Conservation (phyloP, 73 alveolate species). For the Tetrahymena malaccensis region DNA sequence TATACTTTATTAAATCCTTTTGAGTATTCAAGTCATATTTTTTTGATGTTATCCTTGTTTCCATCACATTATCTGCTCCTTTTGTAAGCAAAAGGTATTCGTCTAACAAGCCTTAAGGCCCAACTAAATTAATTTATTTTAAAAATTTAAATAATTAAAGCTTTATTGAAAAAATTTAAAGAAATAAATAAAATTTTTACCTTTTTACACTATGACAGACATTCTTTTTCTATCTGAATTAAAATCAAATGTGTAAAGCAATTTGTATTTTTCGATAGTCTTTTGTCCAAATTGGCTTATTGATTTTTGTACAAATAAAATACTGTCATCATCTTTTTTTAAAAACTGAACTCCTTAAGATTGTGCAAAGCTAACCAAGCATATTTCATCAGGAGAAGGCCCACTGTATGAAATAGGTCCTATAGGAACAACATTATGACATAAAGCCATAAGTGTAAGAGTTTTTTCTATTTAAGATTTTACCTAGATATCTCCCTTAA, state of each 20-base stretch:
- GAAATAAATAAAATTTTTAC: not conserved
- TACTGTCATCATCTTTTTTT: constrained; percentile 36
- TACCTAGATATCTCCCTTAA: not conserved
- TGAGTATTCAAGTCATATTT: constrained; percentile 3
- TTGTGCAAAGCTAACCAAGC: constrained; percentile 82
- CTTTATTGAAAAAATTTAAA: too few species aligned
- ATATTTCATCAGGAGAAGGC: constrained; percentile 90
- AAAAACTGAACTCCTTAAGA: constrained; percentile 43
- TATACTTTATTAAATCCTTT: constrained; percentile 49
- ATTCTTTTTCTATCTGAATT: constrained; percentile 58
- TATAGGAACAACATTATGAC: constrained; percentile 61
- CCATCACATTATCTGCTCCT: constrained; percentile 93
- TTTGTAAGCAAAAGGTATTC: constrained; percentile 63
- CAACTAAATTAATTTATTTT: not conserved
- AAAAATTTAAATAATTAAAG: too few species aligned
- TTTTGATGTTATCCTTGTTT: constrained; percentile 30
- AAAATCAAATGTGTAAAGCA: constrained; percentile 27
- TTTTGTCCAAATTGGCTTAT: constrained; percentile 36
- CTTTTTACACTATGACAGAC: constrained; percentile 71
- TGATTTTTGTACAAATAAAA: constrained; percentile 20
- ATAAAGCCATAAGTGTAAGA: constrained; percentile 53
- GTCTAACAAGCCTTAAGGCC: constrained; percentile 9
- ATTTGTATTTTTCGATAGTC: constrained; percentile 38
- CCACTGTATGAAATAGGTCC: constrained; percentile 71
- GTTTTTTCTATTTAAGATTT: constrained; percentile 10